Percentiles rank a stretch among this genome's conserved stretches.
Evolutionary conservation across 2,329 filamentous ascomycete species (phyloP).

Genomic region (Cyphellophora europaea): DNA sequence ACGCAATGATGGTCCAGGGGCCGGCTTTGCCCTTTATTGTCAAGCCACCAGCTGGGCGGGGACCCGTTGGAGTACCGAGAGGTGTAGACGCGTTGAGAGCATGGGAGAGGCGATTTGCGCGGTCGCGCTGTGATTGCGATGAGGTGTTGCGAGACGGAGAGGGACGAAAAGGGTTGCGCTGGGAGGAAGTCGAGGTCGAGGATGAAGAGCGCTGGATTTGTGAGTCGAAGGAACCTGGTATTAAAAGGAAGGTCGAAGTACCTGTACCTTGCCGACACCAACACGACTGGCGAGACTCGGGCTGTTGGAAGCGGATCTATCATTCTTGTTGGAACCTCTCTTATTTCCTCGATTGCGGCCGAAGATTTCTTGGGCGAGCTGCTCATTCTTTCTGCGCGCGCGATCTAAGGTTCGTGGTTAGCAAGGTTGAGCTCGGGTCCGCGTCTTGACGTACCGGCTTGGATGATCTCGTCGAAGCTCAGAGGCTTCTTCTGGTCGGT

Average conservation of each 20-base stretch:
- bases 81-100: conserved; percentile 5
- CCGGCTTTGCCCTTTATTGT: conserved; percentile 47
- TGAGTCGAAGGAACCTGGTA: not conserved
- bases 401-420: conserved; percentile 30
- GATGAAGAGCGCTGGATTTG: conserved; percentile 25
- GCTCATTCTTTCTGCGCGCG: conserved; percentile 45
- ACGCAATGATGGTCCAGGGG: conserved; percentile 49
- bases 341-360: conserved; percentile 42
- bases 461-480: conserved; percentile 43
- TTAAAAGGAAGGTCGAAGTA: too few relatives aligned
- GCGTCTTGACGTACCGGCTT: conserved; percentile 38
- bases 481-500: conserved; percentile 24
- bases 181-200: conserved; percentile 13
- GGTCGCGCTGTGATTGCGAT: not conserved
- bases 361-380: conserved; percentile 50
- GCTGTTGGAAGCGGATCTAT: conserved; percentile 30
- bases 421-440: conserved; percentile 5
- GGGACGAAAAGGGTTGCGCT: not conserved
- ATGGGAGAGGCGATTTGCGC: not conserved
- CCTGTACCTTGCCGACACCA: conserved; percentile 45
- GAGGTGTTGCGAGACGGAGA: not conserved
- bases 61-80: conserved; percentile 2
- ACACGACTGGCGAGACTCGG: conserved; percentile 49
- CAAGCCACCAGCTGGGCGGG: conserved; percentile 27
- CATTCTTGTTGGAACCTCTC: conserved; percentile 25